Evolutionary conservation across 352 stramenopile genomes (phyloP).

Genomic region (Phytopythium delawarense): DNA sequence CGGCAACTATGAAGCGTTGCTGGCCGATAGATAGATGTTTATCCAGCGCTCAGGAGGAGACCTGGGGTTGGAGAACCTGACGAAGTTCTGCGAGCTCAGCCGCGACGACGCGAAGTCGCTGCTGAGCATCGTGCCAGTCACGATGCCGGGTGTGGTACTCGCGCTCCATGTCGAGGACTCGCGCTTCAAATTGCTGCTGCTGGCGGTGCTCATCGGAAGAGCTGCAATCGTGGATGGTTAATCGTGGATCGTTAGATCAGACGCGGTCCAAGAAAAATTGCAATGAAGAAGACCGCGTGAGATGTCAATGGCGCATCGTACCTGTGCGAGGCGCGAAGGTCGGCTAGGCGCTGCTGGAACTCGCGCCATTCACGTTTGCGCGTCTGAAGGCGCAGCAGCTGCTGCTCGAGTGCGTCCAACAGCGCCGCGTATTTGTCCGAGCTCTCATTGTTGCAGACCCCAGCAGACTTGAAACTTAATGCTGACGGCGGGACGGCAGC

Average conservation of each 20-base stretch:
- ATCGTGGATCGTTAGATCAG: not conserved
- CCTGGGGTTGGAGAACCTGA: not conserved
- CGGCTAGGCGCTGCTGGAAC: constrained; percentile 19
- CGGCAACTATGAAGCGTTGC: constrained; percentile 33
- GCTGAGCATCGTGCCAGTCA: constrained; percentile 4
- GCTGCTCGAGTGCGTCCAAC: constrained; percentile 24
- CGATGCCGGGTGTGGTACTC: not conserved
- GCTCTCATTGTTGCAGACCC: not conserved
- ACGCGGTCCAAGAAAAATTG: not conserved
- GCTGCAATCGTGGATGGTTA: not conserved
- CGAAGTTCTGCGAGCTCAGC: constrained; percentile 4
- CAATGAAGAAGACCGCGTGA: not conserved
- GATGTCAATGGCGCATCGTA: not conserved
- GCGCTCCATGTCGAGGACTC: constrained; percentile 2
- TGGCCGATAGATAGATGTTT: not conserved
- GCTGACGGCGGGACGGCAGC: not conserved
- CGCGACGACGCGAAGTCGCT: constrained; percentile 1
- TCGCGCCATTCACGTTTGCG: constrained; percentile 27
- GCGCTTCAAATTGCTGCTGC: not conserved
- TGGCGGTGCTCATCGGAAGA: not conserved
- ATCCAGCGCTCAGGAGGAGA: constrained; percentile 7
- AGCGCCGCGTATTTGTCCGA: not conserved
- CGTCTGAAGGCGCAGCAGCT: constrained; percentile 16
- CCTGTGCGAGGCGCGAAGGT: not conserved
- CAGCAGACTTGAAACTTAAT: no score